Evolutionary conservation across 2,329 filamentous ascomycete genomes (phyloP).

Genomic region (Paraphaeosphaeria sporulosa): DNA sequence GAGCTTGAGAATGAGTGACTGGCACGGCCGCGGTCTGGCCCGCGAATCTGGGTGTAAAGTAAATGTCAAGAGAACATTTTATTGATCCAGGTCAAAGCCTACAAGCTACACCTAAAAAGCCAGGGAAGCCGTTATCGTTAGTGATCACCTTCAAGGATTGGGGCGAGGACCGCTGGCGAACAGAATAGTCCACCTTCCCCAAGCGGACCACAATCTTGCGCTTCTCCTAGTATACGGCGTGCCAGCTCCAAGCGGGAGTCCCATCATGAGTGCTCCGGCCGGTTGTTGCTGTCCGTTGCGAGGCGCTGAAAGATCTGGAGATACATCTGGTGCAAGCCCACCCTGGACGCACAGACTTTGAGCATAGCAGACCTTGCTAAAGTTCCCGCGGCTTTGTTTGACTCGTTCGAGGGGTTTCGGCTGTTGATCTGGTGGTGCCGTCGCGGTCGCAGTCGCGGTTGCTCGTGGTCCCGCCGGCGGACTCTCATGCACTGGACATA

Average conservation of each 20-base stretch:
- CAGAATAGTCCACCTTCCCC: neutral
- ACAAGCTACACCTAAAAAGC: neutral
- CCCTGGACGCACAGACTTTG: neutral
- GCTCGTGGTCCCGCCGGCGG: neutral
- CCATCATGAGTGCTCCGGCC: neutral
- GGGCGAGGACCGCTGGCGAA: neutral
- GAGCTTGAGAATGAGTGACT: neutral
- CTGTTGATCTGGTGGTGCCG: neutral
- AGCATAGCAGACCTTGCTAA: neutral
- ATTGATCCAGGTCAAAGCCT: neutral
- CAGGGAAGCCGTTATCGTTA: neutral
- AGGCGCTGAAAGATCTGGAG: neutral
- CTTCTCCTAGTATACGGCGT: neutral
- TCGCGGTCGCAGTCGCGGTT: neutral
- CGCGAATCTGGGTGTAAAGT: neutral
- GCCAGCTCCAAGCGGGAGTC: neutral
- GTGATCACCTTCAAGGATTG: neutral
- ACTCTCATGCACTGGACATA: neutral
- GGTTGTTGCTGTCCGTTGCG: neutral
- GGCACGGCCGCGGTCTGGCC: neutral
- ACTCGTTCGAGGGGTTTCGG: neutral
- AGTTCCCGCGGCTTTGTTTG: neutral
- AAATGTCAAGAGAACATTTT: neutral
- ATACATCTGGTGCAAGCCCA: neutral
- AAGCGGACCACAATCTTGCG: neutral